These are phyloP conservation scores for Sugiyamaella americana DNA, from an alignment of 805 yeast species.

Conservation along the genomic window DNA sequence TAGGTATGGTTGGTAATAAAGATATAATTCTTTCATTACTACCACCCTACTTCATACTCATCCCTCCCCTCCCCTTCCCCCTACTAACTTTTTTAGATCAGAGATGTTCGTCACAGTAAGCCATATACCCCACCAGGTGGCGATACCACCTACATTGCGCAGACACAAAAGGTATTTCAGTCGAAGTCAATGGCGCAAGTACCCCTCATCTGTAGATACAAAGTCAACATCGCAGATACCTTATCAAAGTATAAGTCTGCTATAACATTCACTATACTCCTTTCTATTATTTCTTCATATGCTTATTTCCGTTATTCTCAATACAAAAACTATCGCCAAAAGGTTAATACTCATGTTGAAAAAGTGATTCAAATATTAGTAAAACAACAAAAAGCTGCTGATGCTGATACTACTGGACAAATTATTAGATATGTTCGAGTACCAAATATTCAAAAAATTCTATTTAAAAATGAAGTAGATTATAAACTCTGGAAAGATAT, in stretches of 20 bases:
- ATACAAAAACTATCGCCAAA: no score
- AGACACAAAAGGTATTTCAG: conserved; percentile 18
- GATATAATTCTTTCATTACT: no score
- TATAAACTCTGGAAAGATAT: conserved; percentile 49
- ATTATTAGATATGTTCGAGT: conserved; percentile 18
- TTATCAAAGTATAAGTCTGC: conserved; percentile 21
- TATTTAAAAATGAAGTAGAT: conserved; percentile 11
- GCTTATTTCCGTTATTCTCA: no score
- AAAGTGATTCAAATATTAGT: conserved; percentile 9
- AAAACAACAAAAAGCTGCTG: conserved; percentile 17
- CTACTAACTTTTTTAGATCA: conserved; percentile 11
- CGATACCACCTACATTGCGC: conserved; percentile 10
- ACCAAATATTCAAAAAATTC: conserved; percentile 14
- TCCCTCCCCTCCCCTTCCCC: not conserved
- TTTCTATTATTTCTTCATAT: no score
- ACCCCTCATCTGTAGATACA: conserved; percentile 20
- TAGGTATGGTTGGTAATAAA: no score
- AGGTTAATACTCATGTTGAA: no score
- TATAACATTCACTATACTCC: no score
- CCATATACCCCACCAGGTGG: conserved; percentile 19
- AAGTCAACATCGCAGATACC: conserved; percentile 13
- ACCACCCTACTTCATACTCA: no score
- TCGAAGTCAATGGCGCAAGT: conserved; percentile 22
- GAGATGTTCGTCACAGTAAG: conserved; percentile 16
- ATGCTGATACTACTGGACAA: conserved; percentile 15